Percentiles rank a stretch among this genome's conserved stretches.
Conservation (phyloP, 83 land plant species). For the Isoetes engelmannii region DNA sequence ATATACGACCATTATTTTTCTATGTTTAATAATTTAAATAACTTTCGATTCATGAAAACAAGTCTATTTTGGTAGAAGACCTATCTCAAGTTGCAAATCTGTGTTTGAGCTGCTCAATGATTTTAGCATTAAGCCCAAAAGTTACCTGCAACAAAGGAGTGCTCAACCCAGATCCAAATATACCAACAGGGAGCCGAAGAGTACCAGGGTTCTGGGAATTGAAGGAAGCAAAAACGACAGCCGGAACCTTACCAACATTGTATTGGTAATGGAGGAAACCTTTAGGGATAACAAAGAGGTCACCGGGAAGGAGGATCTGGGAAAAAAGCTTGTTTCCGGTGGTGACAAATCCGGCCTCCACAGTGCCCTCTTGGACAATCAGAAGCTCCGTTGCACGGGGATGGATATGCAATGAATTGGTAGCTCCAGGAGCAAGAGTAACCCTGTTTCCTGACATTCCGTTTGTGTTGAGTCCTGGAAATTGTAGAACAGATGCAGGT, state of each 20-base stretch:
- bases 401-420: background rate
- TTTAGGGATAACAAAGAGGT: constrained; percentile 39
- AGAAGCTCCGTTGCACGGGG: background rate
- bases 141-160: too few species aligned
- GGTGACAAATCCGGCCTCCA: background rate
- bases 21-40: too few species aligned
- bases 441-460: constrained; percentile 25
- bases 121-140: too few species aligned
- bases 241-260: constrained; percentile 31
- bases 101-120: too few species aligned
- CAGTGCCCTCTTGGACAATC: background rate
- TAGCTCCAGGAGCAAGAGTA: constrained; percentile 19
- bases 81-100: too few species aligned
- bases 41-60: too few species aligned
- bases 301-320: constrained; percentile 31
- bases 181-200: constrained; percentile 20
- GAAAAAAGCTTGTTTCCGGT: constrained; percentile 25
- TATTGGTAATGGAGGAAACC: constrained; percentile 42
- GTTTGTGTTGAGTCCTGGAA: background rate
- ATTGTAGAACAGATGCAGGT: background rate
- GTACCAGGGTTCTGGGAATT: constrained; percentile 43
- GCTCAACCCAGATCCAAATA: constrained; percentile 21
- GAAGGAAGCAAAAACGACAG: constrained; percentile 27
- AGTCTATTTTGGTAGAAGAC: too few species aligned
- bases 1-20: too few species aligned